phyloP scores from a whole-genome alignment of 805 yeast species.

The Wickerhamomyces sydowiorum region DNA sequence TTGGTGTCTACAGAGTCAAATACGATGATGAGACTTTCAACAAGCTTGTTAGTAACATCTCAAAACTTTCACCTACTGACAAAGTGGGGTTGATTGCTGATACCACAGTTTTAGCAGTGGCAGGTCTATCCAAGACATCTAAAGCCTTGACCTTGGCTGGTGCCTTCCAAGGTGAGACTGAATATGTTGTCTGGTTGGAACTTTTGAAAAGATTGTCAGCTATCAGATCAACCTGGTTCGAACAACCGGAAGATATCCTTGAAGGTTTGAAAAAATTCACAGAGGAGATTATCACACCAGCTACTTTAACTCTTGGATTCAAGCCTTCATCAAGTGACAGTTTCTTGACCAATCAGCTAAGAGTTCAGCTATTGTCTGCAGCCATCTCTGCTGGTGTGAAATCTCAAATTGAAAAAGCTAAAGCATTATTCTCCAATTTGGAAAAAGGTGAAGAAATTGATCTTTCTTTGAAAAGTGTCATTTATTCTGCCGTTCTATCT shows the following conservation, averaged over 20 bases:
- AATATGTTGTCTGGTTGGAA: conserved; percentile 62
- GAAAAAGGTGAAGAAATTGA: conserved; percentile 57
- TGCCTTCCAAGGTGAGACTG: conserved; percentile 51
- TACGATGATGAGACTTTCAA: conserved; percentile 60
- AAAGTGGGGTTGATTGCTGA: conserved; percentile 74
- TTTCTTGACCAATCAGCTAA: conserved; percentile 59
- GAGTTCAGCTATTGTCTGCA: conserved; percentile 51
- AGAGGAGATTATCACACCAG: conserved; percentile 46
- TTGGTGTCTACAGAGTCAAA: conserved; percentile 72
- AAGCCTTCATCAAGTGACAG: conserved; percentile 45
- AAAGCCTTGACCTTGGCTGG: conserved; percentile 52
- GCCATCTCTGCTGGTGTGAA: conserved; percentile 51
- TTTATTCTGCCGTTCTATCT: conserved; percentile 56
- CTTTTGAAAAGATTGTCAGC: conserved; percentile 40
- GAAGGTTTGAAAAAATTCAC: conserved; percentile 44
- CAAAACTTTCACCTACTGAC: conserved; percentile 60
- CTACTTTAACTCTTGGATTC: conserved; percentile 58
- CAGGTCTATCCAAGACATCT: conserved; percentile 61
- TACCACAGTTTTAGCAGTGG: conserved; percentile 57
- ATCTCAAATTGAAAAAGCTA: conserved; percentile 36
- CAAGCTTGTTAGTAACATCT: conserved; percentile 51
- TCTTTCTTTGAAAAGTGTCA: conserved; percentile 65
- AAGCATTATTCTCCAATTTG: conserved; percentile 43
- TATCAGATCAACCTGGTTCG: conserved; percentile 46
- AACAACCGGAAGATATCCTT: conserved; percentile 40